A percentile compares a stretch with the other conserved stretches of the same genome.
Conservation (phyloP, 1,284 basidiomycete species). For the Leccinum griseonigrum region DNA sequence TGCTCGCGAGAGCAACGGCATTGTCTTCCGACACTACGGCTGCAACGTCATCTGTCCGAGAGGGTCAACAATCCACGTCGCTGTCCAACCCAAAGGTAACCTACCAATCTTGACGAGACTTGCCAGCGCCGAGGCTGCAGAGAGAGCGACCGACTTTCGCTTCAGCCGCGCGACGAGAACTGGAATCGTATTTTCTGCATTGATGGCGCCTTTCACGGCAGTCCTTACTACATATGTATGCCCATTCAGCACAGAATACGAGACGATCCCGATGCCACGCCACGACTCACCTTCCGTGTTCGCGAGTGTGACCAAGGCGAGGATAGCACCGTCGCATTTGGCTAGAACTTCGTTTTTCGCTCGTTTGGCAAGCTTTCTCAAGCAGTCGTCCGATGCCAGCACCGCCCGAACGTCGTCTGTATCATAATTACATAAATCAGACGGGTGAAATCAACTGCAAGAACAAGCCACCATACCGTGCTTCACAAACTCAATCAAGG, state of each 20-base stretch:
- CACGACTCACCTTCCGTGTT: constrained; percentile 9
- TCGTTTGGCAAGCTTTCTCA: constrained; percentile 19
- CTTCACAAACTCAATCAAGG: constrained; percentile 16
- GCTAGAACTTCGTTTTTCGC: constrained; percentile 4
- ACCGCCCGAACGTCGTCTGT: constrained; percentile 12
- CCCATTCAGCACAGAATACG: not conserved
- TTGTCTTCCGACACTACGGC: constrained; percentile 3
- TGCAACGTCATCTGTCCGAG: constrained; percentile 17
- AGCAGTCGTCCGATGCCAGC: constrained; percentile 8
- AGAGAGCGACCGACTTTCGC: constrained; percentile 17
- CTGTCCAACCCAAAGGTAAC: not conserved
- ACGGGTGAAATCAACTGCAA: not conserved
- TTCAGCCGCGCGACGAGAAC: constrained; percentile 19
- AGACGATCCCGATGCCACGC: not conserved
- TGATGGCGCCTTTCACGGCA: constrained; percentile 17
- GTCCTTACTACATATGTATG: constrained; percentile 1
- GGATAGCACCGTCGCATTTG: constrained; percentile 22
- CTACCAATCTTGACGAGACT: constrained; percentile 20
- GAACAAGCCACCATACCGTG: constrained; percentile 13
- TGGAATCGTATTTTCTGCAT: constrained; percentile 14
- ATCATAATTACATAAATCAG: not conserved
- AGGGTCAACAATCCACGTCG: not conserved
- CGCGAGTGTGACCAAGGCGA: constrained; percentile 18
- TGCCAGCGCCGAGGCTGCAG: constrained; percentile 22
- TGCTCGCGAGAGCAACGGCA: constrained; percentile 1